phyloP scores from a whole-genome alignment of 345 rosid species.

The Salix caprea region DNA sequence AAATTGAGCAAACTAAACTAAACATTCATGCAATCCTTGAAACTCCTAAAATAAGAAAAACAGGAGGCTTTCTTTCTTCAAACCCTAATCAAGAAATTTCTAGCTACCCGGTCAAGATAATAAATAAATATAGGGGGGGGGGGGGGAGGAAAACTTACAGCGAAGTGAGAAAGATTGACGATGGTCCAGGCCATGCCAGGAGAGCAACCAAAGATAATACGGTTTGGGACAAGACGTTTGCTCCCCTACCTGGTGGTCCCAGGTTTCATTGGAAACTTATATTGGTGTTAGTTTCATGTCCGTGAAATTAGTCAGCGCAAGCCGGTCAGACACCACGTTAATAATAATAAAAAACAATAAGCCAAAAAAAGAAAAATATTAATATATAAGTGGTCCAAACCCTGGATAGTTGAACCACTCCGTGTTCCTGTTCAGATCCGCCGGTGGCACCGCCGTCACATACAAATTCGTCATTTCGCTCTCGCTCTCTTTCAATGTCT shows the following conservation, averaged over 20 bases:
- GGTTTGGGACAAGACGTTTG: too few relatives aligned
- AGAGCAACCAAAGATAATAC: constrained; percentile 50
- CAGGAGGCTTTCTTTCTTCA: not conserved
- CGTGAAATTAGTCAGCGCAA: too few relatives aligned
- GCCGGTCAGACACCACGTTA: too few relatives aligned
- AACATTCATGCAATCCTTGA: not conserved
- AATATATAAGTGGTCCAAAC: constrained; percentile 79
- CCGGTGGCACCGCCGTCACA: constrained; percentile 63
- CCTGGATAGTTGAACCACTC: constrained; percentile 86
- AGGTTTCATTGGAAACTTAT: too few relatives aligned
- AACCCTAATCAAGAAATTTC: constrained; percentile 2
- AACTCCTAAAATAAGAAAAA: not conserved
- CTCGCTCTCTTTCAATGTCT: not conserved
- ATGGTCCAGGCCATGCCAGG: constrained; percentile 86
- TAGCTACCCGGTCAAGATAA: not conserved
- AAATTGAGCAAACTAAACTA: not conserved
- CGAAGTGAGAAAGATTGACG: constrained; percentile 68
- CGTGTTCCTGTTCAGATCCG: constrained; percentile 88
- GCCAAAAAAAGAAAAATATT: constrained; percentile 71
- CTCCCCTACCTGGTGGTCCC: too few relatives aligned
- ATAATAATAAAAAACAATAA: constrained; percentile 41
- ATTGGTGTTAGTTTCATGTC: too few relatives aligned
- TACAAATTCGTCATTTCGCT: constrained; percentile 46
- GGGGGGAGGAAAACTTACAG: constrained; percentile 25
- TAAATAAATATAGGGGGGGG: not conserved